phyloP scores from a whole-genome alignment of 495 filamentous ascomycete species.

The Xeromyces bisporus region DNA sequence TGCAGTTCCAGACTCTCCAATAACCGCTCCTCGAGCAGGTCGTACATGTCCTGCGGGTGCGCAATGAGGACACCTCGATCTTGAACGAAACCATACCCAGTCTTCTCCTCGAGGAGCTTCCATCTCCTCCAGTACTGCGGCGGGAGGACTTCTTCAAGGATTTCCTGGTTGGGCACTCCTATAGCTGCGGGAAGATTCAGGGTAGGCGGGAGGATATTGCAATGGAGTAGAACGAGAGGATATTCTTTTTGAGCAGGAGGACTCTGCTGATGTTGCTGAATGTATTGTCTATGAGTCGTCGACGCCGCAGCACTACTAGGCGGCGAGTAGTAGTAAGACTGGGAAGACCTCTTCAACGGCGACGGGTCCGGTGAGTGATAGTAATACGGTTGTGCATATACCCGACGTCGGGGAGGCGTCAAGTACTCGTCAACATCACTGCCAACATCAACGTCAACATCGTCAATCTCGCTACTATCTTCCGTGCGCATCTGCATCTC shows the following conservation, averaged over 20 bases:
- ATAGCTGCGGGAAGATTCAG: constrained; percentile 42
- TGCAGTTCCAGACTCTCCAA: constrained; percentile 73
- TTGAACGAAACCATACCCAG: constrained; percentile 50
- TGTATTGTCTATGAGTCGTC: constrained; percentile 26
- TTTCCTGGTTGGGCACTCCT: constrained; percentile 23
- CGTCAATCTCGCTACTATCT: constrained; percentile 21
- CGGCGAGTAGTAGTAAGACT: constrained; percentile 29
- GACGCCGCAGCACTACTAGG: constrained; percentile 18
- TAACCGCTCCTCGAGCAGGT: constrained; percentile 81
- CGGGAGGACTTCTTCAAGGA: constrained; percentile 42
- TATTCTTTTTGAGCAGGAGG: constrained; percentile 41
- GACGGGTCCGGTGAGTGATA: constrained; percentile 20
- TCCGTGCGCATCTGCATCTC: constrained; percentile 60
- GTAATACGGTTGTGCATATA: constrained; percentile 7
- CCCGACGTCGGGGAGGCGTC: constrained; percentile 19
- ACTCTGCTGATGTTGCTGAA: too few relatives aligned
- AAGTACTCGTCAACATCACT: constrained; percentile 23
- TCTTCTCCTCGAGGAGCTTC: constrained; percentile 58
- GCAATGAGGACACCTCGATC: constrained; percentile 74
- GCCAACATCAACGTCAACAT: too few relatives aligned
- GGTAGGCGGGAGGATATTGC: constrained; percentile 61
- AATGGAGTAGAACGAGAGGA: constrained; percentile 76
- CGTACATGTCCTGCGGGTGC: constrained; percentile 81
- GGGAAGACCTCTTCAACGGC: constrained; percentile 20
- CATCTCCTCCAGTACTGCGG: constrained; percentile 48